Base-by-base conservation (phyloP, 495 filamentous ascomycete species). In the Ramalina peruviana region DNA sequence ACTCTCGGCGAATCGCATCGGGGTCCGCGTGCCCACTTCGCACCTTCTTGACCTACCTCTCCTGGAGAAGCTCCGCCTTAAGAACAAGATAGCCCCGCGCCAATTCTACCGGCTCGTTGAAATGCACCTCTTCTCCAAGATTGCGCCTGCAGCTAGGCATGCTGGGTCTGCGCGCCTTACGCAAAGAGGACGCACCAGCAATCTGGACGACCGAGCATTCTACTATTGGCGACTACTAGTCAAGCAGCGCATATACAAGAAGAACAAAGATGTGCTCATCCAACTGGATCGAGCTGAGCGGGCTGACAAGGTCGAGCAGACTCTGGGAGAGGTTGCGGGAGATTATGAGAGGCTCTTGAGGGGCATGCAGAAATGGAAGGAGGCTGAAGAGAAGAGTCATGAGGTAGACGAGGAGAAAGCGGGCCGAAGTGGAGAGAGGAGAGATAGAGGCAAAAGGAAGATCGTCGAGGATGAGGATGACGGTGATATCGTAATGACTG, bases 91-190 rank as follows among this genome's bases (percentile, higher is more conserved):
- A 52, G 80, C 81, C 6, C 72, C 80, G 0, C 80, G 90, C n/a
- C 92, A 97, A 65, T 95, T 96, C 64, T 72, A 72, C 26, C 79
- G 90, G 27, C 72, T 94, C 10, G 67, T 90, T 15, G 92, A 98
- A 65, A 88, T 97, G 80, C 80, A 85, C 49, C 82, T 95, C 6
- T 81, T 96, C 55, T 81, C 81, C 6, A 71, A 67, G 45, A 82
- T 96, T 21, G 79, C 86, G 1, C 58, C 68, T 9, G 65, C 70
- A 12, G 72, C 86, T 49, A 76, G 83, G 23, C 72, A 74, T 26
- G 63, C 66, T 3, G 73, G 73, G 11, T 71, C 70, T 4, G 65
- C 66, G 15, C 73, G 79, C 42, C 60, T 81, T 43, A 76, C 79
- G 40, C 73, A 74, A 41, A 75, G 77, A 55, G 70, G 67, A 37